Evolutionary conservation across 441 rosid genomes (phyloP).

Genomic region (Gossypium aridum): DNA sequence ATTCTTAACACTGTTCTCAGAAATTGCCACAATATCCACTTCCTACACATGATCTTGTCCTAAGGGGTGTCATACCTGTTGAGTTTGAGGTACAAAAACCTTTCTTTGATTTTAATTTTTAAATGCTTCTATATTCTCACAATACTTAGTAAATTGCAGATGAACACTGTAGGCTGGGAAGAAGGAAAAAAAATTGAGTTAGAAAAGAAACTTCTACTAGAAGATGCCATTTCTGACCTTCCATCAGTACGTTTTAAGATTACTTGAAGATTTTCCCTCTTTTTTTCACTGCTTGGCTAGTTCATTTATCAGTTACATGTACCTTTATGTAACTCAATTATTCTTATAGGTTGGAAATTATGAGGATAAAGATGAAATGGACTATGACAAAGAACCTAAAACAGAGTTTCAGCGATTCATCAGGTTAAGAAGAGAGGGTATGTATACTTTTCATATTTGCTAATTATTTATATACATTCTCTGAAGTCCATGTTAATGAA

Average conservation of each 20-base stretch:
- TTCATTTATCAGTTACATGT: neutral
- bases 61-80: conserved; percentile 47
- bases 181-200: conserved; percentile 34
- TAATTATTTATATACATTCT: neutral
- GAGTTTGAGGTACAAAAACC: conserved; percentile 51
- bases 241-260: conserved; percentile 38
- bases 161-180: conserved; percentile 37
- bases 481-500: neutral
- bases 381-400: conserved; percentile 37
- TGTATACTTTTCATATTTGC: neutral
- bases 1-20: conserved; percentile 24
- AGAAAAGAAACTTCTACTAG: conserved; percentile 38
- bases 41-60: conserved; percentile 74
- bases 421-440: conserved; percentile 46
- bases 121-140: neutral
- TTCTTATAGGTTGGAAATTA: conserved; percentile 42
- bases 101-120: neutral
- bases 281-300: neutral
- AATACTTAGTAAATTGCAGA: conserved; percentile 23
- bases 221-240: conserved; percentile 63
- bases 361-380: conserved; percentile 48
- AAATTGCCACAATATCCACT: conserved; percentile 65
- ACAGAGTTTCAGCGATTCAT: conserved; percentile 58
- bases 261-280: neutral
- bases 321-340: neutral